These are phyloP conservation scores for Henckelia pumila DNA, from an alignment of 257 asterid species.

Conservation along the genomic window DNA sequence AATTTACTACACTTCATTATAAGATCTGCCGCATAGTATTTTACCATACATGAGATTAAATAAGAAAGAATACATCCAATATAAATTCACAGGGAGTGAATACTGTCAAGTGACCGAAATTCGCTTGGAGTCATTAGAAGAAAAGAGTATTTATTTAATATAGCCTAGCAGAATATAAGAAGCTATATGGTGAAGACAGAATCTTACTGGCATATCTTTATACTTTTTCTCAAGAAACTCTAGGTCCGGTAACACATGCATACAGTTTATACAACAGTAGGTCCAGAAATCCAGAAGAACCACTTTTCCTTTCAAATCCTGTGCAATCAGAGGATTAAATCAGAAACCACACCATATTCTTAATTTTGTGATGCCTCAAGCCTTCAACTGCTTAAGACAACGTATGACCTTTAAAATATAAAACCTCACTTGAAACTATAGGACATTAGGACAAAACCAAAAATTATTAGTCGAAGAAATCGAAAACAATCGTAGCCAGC, in stretches of 20 bases:
- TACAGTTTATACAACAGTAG: constrained; percentile 95
- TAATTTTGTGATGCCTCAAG: constrained; percentile 10
- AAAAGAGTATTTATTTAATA: constrained; percentile 1
- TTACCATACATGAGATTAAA: neutral
- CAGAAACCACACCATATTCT: constrained; percentile 22
- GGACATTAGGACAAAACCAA: neutral
- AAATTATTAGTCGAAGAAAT: no score
- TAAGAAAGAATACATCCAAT: neutral
- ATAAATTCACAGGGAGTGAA: neutral
- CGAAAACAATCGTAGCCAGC: neutral
- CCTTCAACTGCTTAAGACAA: constrained; percentile 10
- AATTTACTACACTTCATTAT: neutral
- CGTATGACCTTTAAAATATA: constrained; percentile 7
- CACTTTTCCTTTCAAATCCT: constrained; percentile 97
- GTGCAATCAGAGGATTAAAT: constrained; percentile 33
- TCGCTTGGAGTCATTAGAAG: constrained; percentile 12
- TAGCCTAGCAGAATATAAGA: constrained; percentile 6
- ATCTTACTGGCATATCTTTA: constrained; percentile 85
- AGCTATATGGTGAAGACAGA: constrained; percentile 18
- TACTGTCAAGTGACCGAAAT: constrained; percentile 1
- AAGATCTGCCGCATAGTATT: constrained; percentile 5
- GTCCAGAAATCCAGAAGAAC: constrained; percentile 98
- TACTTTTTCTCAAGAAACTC: constrained; percentile 87
- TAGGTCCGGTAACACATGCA: constrained; percentile 96
- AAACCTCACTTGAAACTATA: neutral